phyloP scores from a whole-genome alignment of 257 asterid species.

The Nicotiana tomentosiformis region DNA sequence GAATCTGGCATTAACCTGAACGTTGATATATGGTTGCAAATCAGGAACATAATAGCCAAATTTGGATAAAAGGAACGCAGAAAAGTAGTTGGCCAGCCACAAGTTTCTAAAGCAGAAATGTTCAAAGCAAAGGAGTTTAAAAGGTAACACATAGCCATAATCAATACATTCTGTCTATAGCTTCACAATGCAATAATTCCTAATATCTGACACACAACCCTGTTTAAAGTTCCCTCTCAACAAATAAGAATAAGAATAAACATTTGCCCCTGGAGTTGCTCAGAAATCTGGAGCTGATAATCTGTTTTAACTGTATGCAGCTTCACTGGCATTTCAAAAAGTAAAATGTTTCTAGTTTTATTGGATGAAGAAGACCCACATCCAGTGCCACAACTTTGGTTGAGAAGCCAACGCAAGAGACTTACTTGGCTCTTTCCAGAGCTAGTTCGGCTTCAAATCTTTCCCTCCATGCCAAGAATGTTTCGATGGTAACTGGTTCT shows the following conservation, averaged over 20 bases:
- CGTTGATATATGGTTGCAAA: constrained; percentile 7
- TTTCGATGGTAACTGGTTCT: constrained; percentile 89
- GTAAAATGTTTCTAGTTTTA: not conserved
- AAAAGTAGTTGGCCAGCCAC: not conserved
- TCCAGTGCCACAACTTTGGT: not conserved
- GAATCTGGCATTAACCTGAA: constrained; percentile 93
- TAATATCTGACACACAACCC: not conserved
- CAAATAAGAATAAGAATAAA: not conserved
- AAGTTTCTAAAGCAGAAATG: not conserved
- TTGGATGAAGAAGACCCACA: not conserved
- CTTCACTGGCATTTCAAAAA: not conserved
- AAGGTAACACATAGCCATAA: not conserved
- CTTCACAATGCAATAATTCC: not conserved
- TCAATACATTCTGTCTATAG: not conserved
- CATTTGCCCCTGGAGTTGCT: not conserved
- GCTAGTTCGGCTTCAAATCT: constrained; percentile 99
- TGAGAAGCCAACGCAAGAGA: constrained; percentile 17
- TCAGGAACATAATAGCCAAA: not conserved
- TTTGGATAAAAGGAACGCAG: not conserved
- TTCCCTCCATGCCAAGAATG: constrained; percentile 98
- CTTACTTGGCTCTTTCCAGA: constrained; percentile 96
- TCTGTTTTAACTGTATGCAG: not conserved
- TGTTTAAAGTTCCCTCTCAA: not conserved
- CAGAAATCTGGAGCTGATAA: not conserved
- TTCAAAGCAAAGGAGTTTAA: not conserved